Percentiles rank a stretch among this genome's conserved stretches.
Evolutionary conservation across 306 rosid species (phyloP).

Genomic region (Pterocarpus santalinus): DNA sequence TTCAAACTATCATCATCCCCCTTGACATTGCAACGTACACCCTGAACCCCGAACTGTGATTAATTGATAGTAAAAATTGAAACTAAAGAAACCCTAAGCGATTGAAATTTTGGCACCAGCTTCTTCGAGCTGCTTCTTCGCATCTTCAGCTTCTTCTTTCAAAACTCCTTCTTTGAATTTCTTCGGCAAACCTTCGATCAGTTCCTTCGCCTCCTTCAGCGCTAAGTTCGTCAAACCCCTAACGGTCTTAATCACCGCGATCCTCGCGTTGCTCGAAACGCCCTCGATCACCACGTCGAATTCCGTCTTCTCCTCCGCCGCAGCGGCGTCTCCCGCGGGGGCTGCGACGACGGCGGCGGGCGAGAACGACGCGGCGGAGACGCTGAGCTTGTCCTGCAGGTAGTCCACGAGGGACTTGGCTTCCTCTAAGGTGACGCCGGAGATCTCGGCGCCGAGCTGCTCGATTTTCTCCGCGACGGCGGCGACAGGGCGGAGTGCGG

Average conservation of each 20-base stretch:
- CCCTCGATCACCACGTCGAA: constrained; percentile 93
- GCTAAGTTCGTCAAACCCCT: constrained; percentile 86
- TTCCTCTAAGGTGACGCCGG: constrained; percentile 79
- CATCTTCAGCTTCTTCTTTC: constrained; percentile 91
- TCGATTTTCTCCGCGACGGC: constrained; percentile 85
- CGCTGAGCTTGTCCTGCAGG: constrained; percentile 95
- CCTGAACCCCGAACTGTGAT: no score
- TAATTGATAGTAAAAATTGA: not conserved
- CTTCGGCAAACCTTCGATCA: constrained; percentile 94
- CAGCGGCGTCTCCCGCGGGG: not conserved
- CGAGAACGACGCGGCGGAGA: constrained; percentile 83
- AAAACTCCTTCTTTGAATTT: constrained; percentile 84
- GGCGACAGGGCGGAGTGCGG: constrained; percentile 65
- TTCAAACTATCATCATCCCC: no score
- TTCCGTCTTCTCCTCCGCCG: constrained; percentile 90
- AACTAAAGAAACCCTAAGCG: constrained; percentile 46
- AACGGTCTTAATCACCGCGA: constrained; percentile 90
- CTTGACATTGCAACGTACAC: no score
- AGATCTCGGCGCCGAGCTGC: constrained; percentile 67
- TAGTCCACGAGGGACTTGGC: constrained; percentile 79
- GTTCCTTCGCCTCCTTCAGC: constrained; percentile 91
- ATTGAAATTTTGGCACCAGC: constrained; percentile 89
- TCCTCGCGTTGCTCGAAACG: constrained; percentile 81
- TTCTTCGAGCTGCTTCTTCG: constrained; percentile 90
- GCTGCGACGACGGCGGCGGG: constrained; percentile 67